These are phyloP conservation scores for Starmerella lactis-condensi DNA, from an alignment of 805 yeast genomes.

Conservation along the genomic window DNA sequence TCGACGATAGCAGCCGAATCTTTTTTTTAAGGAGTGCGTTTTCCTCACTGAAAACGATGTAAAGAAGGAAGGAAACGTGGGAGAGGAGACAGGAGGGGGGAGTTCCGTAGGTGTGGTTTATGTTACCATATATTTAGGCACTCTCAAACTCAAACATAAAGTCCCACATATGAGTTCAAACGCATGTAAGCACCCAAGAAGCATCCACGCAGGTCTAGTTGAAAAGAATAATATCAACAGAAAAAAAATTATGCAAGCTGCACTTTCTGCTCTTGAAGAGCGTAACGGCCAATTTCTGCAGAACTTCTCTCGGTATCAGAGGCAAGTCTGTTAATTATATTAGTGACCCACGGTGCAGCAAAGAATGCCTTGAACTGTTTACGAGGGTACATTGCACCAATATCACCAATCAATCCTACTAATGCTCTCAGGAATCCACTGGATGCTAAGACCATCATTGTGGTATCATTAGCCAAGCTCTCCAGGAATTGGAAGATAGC, in stretches of 20 bases:
- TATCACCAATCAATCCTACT: conserved; percentile 82
- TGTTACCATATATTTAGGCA: too few relatives aligned
- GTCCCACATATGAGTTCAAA: neutral
- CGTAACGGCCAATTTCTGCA: conserved; percentile 92
- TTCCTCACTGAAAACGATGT: too few relatives aligned
- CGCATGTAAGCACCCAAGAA: too few relatives aligned
- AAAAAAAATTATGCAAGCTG: conserved; percentile 16
- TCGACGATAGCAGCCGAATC: too few relatives aligned
- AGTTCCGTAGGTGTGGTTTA: neutral
- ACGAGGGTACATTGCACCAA: conserved; percentile 66
- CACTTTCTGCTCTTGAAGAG: conserved; percentile 63
- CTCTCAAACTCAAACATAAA: neutral
- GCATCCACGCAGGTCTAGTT: too few relatives aligned
- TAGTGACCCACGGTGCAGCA: conserved; percentile 60
- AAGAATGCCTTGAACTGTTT: conserved; percentile 56
- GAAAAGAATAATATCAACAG: too few relatives aligned
- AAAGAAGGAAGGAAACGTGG: too few relatives aligned
- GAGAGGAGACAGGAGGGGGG: too few relatives aligned
- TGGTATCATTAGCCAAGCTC: conserved; percentile 39
- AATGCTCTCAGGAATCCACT: conserved; percentile 67
- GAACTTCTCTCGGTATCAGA: conserved; percentile 47
- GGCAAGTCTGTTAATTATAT: conserved; percentile 55
- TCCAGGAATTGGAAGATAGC: conserved; percentile 55
- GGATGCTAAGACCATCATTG: conserved; percentile 30
- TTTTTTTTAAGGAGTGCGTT: too few relatives aligned